Base-by-base conservation (phyloP, 2,329 filamentous ascomycete genomes). In the Dactylella cylindrospora region DNA sequence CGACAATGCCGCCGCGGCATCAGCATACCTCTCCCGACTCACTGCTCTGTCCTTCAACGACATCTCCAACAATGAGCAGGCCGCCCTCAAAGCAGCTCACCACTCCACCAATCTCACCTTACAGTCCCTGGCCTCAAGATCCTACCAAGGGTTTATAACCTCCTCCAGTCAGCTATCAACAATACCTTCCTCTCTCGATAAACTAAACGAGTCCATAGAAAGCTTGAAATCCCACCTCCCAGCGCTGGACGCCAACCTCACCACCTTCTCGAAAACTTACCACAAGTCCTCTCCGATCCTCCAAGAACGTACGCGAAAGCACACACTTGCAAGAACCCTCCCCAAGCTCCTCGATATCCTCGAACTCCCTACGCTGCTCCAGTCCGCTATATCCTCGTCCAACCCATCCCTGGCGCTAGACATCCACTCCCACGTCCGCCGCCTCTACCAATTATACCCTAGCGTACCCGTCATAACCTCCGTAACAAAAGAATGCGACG, bases 391-490 rank as follows among this genome's bases (percentile, higher is more conserved):
- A 53, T 80, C 80, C 5, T 76, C 76, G 3, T 77, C 74, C 0
- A 94, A 89, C 67, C 95, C 96, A 75, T 85, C 90, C 1, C 88
- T 89, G 0, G 90, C 90, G 0, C 78, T 98, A 26, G 93, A 98
- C 72, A 79, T 98, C 2, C 86, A 95, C 70, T 85, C 88, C n/a
- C 93, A 97, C 71, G 93, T 96, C 70, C 88, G 88, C 67, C 83
- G 93, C 5, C 78, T 98, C 4, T 84, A 90, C 62, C 82, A 84
- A 0, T 77, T 97, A 22, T 95, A 96, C 71, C 86, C 90, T 0
- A 78, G 84, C 46, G 95, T 90, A 0, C 76, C 80, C 0, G 76
- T 97, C 35, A 80, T 97, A 20, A 78, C 78, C 13, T 84, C 85
- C 19, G 84, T 97, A 15, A 79, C 84, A 7, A 71, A 75, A 2